Conservation (phyloP, 2,329 filamentous ascomycete genomes). For the Paecilomyces fulvus region DNA sequence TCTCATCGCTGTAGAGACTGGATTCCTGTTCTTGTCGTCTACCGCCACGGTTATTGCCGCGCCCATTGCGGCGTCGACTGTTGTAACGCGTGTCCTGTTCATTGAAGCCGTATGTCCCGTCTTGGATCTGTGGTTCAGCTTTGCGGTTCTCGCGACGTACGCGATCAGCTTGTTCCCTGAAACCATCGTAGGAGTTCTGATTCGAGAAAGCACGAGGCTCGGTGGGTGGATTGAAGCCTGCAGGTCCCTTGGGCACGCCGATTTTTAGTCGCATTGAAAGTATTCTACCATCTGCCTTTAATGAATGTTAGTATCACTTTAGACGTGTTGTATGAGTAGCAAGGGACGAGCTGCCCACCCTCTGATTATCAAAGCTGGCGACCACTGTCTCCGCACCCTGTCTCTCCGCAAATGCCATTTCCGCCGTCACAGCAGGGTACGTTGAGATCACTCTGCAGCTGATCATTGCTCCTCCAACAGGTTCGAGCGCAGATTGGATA, state of each 20-base stretch:
- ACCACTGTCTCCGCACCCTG: conserved; percentile 51
- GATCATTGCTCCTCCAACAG: conserved; percentile 44
- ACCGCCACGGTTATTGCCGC: conserved; percentile 6
- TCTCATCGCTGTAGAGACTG: conserved; percentile 31
- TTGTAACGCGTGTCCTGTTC: conserved; percentile 11
- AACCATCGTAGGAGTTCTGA: conserved; percentile 21
- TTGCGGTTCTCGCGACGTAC: conserved; percentile 27
- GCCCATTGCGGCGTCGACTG: conserved; percentile 1
- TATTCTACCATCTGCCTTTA: conserved; percentile 50
- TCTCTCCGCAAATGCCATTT: conserved; percentile 50
- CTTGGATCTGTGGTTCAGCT: conserved; percentile 26
- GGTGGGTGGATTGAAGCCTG: conserved; percentile 9
- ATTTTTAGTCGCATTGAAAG: conserved; percentile 49
- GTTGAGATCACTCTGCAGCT: conserved; percentile 46
- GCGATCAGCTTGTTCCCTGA: conserved; percentile 33
- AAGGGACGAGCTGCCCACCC: conserved; percentile 31
- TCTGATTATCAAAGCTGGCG: conserved; percentile 54
- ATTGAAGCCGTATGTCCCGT: conserved; percentile 32
- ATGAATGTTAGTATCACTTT: conserved; percentile 14
- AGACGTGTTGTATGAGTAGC: neutral
- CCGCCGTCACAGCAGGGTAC: conserved; percentile 50
- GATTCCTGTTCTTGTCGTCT: conserved; percentile 10
- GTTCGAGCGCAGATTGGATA: conserved; percentile 52
- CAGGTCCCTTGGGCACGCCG: conserved; percentile 1
- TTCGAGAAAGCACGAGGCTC: conserved; percentile 6